Evolutionary conservation across 2,329 filamentous ascomycete genomes (phyloP).

Genomic region (Capronia coronata): DNA sequence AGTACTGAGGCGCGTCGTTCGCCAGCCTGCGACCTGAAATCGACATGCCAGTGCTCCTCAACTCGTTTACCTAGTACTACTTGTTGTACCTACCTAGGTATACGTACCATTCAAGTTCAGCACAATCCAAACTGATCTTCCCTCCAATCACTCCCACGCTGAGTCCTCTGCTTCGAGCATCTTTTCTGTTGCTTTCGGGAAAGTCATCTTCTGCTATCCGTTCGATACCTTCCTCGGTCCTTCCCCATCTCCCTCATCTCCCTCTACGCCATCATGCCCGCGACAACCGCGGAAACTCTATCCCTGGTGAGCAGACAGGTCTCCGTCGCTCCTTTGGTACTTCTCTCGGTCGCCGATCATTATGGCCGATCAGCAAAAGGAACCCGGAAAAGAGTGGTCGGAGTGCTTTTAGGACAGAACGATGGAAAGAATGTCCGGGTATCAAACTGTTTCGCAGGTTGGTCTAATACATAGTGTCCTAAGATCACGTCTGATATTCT

Average conservation of each 20-base stretch:
- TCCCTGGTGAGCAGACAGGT: constrained; percentile 91
- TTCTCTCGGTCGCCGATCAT: constrained; percentile 96
- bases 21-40: not conserved
- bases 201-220: not conserved
- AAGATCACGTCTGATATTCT: constrained; percentile 11
- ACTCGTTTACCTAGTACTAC: too few relatives aligned
- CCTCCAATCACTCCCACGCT: too few relatives aligned
- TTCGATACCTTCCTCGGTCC: not conserved
- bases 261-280: constrained; percentile 62
- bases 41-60: not conserved
- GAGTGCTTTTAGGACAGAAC: constrained; percentile 90
- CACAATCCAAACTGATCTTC: too few relatives aligned
- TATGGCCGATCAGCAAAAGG: constrained; percentile 92
- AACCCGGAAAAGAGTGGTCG: constrained; percentile 81
- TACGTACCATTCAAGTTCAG: too few relatives aligned
- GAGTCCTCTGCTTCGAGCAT: too few relatives aligned
- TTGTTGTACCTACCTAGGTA: too few relatives aligned
- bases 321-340: constrained; percentile 93
- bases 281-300: constrained; percentile 93
- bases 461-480: constrained; percentile 30
- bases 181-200: not conserved
- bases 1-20: not conserved
- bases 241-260: not conserved
- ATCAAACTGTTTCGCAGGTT: constrained; percentile 98
- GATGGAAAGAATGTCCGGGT: constrained; percentile 93